Evolutionary conservation across 2,329 filamentous ascomycete genomes (phyloP), one percentile per base, ranked within the genome.

Genomic region (Tolypocladium album): DNA sequence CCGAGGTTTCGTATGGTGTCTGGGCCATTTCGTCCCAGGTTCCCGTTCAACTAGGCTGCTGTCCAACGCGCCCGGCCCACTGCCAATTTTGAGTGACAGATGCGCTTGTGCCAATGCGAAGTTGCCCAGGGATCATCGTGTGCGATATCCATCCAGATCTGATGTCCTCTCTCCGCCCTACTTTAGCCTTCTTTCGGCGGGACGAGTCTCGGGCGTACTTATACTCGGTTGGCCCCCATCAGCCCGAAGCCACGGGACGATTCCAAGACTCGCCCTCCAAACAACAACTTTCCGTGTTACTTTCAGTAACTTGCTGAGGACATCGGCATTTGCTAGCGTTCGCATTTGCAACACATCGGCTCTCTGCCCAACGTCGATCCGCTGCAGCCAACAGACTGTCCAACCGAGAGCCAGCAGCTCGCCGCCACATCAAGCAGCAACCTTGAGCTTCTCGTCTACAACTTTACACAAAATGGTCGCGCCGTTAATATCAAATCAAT

Each of bases 401-500:
- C 40, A 43, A n/a, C 40, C 17, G 11, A 34, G 24, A 4, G 47
- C 8, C 47, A 34, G 5, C 13, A 36, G 27, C 31, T 36, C 20
- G 6, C 20, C 31, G 9, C 31, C 9, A 36, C 31, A 34, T 20
- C 17, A 36, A n/a, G 50, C 31, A 53, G 27, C 17, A 34, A 34
- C 27, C 20, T 31, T 31, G 27, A 36, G 17, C 27, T 53, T 34
- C 27, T n/a, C 34, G 15, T 8, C 39, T 1, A 42, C 12, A 27
- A 24, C 22, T n/a, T 15, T 34, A 56, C 58, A 58, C 57, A 59
- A 58, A 45, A 62, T 68, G 65, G 65, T 67, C 62, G 63, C 65
- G 58, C 65, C 68, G 59, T 67, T 70, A 65, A 70, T 69, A 71
- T 66, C 71, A 64, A 67, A 60, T 50, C 66, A 67, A 27, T 65